Evolutionary conservation across 176 grass and related monocot species (phyloP).

Genomic region (Zoysia pacifica): DNA sequence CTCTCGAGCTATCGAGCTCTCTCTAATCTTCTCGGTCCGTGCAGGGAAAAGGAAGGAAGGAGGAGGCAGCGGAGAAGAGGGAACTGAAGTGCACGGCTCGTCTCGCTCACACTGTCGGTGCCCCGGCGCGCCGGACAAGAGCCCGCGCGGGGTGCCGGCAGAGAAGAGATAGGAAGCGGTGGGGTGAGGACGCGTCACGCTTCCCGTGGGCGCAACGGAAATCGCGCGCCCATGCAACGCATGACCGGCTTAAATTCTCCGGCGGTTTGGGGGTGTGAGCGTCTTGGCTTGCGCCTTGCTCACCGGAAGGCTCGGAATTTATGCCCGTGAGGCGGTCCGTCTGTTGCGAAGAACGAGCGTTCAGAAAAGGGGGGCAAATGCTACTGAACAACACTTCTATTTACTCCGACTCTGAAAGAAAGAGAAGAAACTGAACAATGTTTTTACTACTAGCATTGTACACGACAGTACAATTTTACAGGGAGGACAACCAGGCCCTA

Average conservation of each 20-base stretch:
- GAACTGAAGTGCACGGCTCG: background rate
- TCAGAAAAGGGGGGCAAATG: background rate
- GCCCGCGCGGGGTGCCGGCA: background rate
- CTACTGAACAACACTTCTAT: too few species aligned
- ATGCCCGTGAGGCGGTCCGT: background rate
- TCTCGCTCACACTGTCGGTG: background rate
- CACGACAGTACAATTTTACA: too few species aligned
- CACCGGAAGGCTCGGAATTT: conserved; percentile 2
- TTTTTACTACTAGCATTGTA: too few species aligned
- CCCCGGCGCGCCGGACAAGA: background rate
- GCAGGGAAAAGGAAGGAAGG: background rate
- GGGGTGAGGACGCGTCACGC: background rate
- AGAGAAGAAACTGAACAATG: too few species aligned
- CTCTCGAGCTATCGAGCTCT: background rate
- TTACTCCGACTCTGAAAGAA: too few species aligned
- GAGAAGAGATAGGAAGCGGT: background rate
- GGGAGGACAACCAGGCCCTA: too few species aligned
- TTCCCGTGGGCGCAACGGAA: conserved; percentile 36
- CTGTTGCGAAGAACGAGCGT: background rate
- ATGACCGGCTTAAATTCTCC: conserved; percentile 54
- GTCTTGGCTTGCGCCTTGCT: background rate
- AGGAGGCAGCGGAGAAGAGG: background rate
- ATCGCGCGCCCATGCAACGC: conserved; percentile 41
- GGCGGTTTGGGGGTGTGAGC: conserved; percentile 28
- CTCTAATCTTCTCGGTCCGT: background rate